phyloP scores from a whole-genome alignment of 73 alveolate species.

The Paramecium octaurelia region DNA sequence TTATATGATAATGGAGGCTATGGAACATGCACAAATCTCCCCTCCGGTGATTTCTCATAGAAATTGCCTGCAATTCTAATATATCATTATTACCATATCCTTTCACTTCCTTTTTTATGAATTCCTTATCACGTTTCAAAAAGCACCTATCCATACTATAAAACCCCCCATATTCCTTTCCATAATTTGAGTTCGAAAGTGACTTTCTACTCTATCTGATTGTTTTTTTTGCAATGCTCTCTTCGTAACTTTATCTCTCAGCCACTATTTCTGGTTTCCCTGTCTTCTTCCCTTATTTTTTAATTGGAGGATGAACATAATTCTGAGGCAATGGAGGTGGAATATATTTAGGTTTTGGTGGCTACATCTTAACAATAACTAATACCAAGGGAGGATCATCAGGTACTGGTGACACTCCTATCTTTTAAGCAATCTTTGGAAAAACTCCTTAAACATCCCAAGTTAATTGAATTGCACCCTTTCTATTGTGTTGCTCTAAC shows the following conservation, averaged over 20 bases:
- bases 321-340: constrained; percentile 13
- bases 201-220: background rate
- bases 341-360: constrained; percentile 7
- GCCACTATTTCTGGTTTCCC: background rate
- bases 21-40: background rate
- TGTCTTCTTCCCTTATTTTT: background rate
- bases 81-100: background rate
- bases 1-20: background rate
- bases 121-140: background rate
- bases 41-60: background rate
- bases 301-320: background rate
- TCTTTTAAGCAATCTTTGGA: background rate
- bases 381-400: constrained; percentile 4
- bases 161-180: background rate
- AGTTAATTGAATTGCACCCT: background rate
- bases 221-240: background rate
- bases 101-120: background rate
- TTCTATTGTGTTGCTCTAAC: background rate
- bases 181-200: background rate
- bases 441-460: background rate
- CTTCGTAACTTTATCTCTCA: background rate
- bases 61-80: background rate
- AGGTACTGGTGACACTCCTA: background rate
- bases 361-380: background rate
- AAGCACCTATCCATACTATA: background rate